Evolutionary conservation across 73 alveolate species (phyloP).

Genomic region (Effrenium voratum): DNA sequence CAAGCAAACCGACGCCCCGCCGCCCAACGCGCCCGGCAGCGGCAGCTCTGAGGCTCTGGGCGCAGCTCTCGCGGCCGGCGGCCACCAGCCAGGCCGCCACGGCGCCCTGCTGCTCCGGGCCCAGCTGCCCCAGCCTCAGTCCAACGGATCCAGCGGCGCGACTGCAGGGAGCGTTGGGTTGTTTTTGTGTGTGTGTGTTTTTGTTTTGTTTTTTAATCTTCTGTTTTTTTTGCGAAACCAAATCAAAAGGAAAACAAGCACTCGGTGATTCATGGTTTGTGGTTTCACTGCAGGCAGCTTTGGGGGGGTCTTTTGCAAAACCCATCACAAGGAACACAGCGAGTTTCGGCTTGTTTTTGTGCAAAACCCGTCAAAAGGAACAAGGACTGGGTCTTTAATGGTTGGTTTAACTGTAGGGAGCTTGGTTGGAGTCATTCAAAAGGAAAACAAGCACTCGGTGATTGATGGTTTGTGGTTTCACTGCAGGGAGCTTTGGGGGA

Average conservation of each 20-base stretch:
- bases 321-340: too few species aligned
- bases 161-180: neutral
- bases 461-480: too few species aligned
- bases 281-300: neutral
- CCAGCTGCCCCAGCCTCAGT: neutral
- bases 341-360: too few species aligned
- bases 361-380: too few species aligned
- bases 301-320: neutral
- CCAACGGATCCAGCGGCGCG: neutral
- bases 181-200: too few species aligned
- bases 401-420: too few species aligned
- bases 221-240: neutral
- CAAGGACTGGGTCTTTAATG: too few species aligned
- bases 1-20: neutral
- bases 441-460: too few species aligned
- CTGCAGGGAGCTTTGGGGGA: too few species aligned
- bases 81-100: conserved; percentile 78
- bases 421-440: too few species aligned
- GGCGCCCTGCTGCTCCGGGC: conserved; percentile 62
- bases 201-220: too few species aligned
- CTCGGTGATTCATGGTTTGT: neutral
- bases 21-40: neutral
- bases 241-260: neutral
- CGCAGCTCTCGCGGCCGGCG: conserved; percentile 68
- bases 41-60: neutral